Percentiles rank a stretch among this genome's conserved stretches.
These are phyloP conservation scores for Herpetospermum pedunculosum DNA, from an alignment of 306 rosid genomes.

Conservation along the genomic window DNA sequence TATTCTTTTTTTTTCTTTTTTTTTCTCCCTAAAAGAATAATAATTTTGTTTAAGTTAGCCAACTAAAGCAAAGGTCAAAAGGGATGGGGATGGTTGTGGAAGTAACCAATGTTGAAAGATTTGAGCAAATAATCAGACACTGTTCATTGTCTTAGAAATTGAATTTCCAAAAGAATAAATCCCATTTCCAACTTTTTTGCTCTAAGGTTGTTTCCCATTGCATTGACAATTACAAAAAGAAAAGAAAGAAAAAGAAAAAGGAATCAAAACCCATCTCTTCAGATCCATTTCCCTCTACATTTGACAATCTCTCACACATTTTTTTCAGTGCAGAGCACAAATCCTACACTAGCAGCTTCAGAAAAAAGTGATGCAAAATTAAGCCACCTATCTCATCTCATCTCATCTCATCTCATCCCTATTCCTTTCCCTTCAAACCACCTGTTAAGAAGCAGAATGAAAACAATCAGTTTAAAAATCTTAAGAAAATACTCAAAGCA, in stretches of 20 bases:
- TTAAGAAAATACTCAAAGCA: background rate
- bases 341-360: background rate
- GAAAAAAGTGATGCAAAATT: conserved; percentile 1
- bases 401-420: conserved; percentile 22
- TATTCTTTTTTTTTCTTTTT: background rate
- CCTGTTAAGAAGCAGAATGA: conserved; percentile 28
- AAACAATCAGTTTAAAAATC: background rate
- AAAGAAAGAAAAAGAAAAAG: background rate
- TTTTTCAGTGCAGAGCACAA: background rate
- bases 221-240: conserved; percentile 27
- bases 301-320: conserved; percentile 12
- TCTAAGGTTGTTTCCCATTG: conserved; percentile 34
- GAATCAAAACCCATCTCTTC: conserved; percentile 15
- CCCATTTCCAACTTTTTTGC: background rate
- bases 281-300: conserved; percentile 38
- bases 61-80: background rate
- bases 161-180: conserved; percentile 13
- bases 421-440: conserved; percentile 49
- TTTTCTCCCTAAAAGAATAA: too few relatives aligned
- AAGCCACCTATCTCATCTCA: background rate
- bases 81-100: background rate
- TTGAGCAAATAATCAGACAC: conserved; percentile 5
- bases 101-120: conserved; percentile 8
- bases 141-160: conserved; percentile 4
- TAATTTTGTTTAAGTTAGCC: background rate